phyloP scores from a whole-genome alignment of 1,284 basidiomycete genomes.

The Uromyces viciae-fabae region DNA sequence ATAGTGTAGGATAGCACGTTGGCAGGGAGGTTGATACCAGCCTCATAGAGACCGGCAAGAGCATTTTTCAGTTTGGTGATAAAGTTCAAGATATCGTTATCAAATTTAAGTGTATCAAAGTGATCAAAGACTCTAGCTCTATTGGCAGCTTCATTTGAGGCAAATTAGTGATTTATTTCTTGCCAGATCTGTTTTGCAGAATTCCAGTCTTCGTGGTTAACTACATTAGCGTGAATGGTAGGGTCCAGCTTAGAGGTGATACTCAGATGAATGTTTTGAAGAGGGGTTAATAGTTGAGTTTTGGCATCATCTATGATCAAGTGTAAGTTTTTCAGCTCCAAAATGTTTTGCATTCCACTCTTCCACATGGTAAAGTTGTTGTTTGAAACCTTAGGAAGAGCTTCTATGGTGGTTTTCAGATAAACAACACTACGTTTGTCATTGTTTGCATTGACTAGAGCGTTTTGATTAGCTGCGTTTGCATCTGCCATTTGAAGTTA shows the following conservation, averaged over 20 bases:
- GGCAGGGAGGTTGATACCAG: not conserved
- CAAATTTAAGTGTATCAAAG: not conserved
- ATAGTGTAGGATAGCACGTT: not conserved
- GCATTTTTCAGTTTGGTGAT: not conserved
- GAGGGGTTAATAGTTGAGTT: not conserved
- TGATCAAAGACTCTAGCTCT: not conserved
- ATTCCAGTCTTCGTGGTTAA: not conserved
- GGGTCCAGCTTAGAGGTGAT: not conserved
- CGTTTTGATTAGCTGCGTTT: too few species aligned
- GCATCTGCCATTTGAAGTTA: too few species aligned
- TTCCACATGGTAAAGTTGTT: conserved; percentile 5
- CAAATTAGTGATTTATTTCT: not conserved
- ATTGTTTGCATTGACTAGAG: not conserved
- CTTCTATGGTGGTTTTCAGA: not conserved
- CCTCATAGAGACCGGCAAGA: not conserved
- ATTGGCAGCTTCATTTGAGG: not conserved
- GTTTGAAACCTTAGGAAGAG: not conserved
- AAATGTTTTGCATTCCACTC: not conserved
- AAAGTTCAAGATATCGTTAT: not conserved
- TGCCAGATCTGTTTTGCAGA: not conserved
- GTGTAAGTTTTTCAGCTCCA: not conserved
- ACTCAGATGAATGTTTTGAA: not conserved
- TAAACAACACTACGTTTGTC: not conserved
- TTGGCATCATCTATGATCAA: not conserved
- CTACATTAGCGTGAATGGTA: not conserved